Evolutionary conservation across 495 filamentous ascomycete genomes (phyloP), one percentile per base, ranked within the genome.

Genomic region (Aspergillus cristatus): DNA sequence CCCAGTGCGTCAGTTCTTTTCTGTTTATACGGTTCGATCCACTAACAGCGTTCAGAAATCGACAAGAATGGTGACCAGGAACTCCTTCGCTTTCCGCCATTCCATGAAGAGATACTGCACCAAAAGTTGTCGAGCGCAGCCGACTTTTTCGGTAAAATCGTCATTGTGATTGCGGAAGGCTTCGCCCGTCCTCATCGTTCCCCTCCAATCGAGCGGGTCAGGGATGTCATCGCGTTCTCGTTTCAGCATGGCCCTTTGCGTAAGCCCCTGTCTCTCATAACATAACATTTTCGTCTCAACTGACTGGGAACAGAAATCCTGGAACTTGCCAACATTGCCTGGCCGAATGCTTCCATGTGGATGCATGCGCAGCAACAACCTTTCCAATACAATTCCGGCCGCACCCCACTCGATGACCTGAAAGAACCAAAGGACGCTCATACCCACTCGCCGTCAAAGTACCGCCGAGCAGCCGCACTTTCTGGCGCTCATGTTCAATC

Each of bases 211-310:
- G 78, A 86, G 46, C 63, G 79, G 29, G 69, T 84, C 46, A 83
- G 78, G 48, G 83, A 88, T 54, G 53, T 86, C 15, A 75, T 89
- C 32, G 72, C 71, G 4, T 88, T 94, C 54, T 79, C 86, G 6
- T 94, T 93, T 47, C 85, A 91, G 51, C 85, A 90, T 71, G 86
- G 83, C 32, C 87, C 87, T 5, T 58, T 84, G 17, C 70, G 86
- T 90, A 62, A 55, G 69, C 56, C 32, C 12, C 12, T 39, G 8
- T 18, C 22, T 24, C 8, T 34, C 4, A 7, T 12, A 25, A 16
- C n/a, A 25, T 15, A 16, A 40, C n/a, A 35, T 37, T 14, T n/a
- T n/a, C n/a, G n/a, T n/a, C n/a, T n/a, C n/a, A n/a, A 18, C 42
- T 50, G n/a, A 60, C 35, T 28, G 20, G n/a, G 26, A 24, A 51